Percentiles rank a stretch among this genome's conserved stretches.
Evolutionary conservation across 768 basidiomycete genomes (phyloP).

Genomic region (Naganishia friedmannii): DNA sequence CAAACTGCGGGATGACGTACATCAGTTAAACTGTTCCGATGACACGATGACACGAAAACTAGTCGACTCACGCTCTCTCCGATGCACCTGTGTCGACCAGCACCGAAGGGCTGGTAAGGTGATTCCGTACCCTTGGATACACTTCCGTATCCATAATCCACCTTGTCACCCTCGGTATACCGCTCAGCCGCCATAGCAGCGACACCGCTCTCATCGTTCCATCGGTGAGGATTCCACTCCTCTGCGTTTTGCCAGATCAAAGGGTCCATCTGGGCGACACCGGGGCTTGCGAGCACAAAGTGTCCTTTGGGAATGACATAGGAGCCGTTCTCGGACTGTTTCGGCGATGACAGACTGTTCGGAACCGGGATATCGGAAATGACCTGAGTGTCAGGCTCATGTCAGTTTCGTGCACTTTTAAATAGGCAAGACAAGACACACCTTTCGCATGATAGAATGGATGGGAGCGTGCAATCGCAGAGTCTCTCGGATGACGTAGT

Average conservation of each 20-base stretch:
- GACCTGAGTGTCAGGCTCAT: constrained; percentile 53
- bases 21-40: constrained; percentile 31
- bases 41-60: not conserved
- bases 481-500: constrained; percentile 84
- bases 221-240: constrained; percentile 75
- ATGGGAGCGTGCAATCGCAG: constrained; percentile 74
- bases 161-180: constrained; percentile 74
- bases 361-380: constrained; percentile 81
- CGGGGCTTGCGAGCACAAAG: constrained; percentile 83
- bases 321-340: constrained; percentile 60
- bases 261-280: constrained; percentile 83
- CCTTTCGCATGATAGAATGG: constrained; percentile 68
- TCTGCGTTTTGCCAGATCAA: constrained; percentile 69
- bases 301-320: constrained; percentile 88
- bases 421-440: not conserved
- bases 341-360: constrained; percentile 70
- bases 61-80: constrained; percentile 67
- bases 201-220: constrained; percentile 79
- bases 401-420: not conserved
- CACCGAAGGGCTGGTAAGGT: constrained; percentile 96
- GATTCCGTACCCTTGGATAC: constrained; percentile 95
- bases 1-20: constrained; percentile 63
- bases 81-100: constrained; percentile 91
- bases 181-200: constrained; percentile 73
- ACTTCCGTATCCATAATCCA: constrained; percentile 93